Evolutionary conservation across 495 filamentous ascomycete genomes (phyloP), one percentile per base, ranked within the genome.

Genomic region (Thermothielavioides terrestris): DNA sequence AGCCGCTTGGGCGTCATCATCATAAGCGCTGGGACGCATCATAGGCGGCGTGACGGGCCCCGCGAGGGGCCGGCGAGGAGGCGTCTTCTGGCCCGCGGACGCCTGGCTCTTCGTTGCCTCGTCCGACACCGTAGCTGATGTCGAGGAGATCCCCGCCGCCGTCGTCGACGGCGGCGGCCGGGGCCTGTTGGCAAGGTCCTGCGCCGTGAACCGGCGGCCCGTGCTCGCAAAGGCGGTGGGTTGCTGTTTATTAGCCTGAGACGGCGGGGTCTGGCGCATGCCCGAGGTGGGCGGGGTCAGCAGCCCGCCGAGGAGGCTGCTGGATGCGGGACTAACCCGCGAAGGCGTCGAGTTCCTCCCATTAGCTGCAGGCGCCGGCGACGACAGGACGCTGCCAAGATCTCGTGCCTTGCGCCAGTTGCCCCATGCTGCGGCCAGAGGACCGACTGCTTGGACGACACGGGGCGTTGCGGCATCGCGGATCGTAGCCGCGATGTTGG

Each of bases 381-480:
- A 69, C 22, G 66, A 64, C 47, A 67, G 35, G 9, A 57, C 63
- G 21, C 54, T 65, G 47, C 61, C 69, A 31, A 66, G 59, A 47
- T 84, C 88, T 26, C 85, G 82, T 77, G 86, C 88, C 63, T 85
- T 94, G 23, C 88, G 84, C 81, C 86, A 76, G 53, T 55, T 74
- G 26, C 72, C 71, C 69, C 69, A 90, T 32, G 89, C 89, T 5
- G 85, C 84, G 10, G 85, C 85, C 11, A 90, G 75, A 18, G 88
- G 75, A 6, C 73, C 87, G 7, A 94, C 79, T 22, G 86, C 88
- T 28, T 89, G 81, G 17, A 85, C 80, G 39, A 89, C 85, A 2
- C 88, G 84, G 2, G 88, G 84, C 12, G 88, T 81, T 35, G 85
- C 79, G 22, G 88, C 78, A 36, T 72, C 70, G 35, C 69, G 66